Evolutionary conservation across 441 rosid genomes (phyloP).

Genomic region (Arabidopsis hybrid): DNA sequence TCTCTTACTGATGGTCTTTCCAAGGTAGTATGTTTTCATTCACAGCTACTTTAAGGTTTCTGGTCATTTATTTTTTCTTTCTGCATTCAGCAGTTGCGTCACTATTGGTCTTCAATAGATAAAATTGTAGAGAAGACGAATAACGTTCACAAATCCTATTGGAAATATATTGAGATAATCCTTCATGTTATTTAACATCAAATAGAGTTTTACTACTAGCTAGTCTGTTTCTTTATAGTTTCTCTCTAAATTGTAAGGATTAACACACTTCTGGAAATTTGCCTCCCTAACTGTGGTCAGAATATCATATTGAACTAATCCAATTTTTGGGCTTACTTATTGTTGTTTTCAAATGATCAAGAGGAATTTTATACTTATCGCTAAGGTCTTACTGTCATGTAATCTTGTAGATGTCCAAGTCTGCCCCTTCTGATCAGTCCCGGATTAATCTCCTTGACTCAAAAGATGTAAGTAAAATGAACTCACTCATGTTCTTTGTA

Average conservation of each 20-base stretch:
- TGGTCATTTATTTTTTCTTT: not conserved
- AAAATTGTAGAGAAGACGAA: not conserved
- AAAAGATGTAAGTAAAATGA: constrained; percentile 73
- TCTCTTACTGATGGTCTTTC: constrained; percentile 94
- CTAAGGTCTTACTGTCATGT: constrained; percentile 14
- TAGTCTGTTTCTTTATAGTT: constrained; percentile 3
- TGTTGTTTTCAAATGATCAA: not conserved
- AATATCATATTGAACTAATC: constrained; percentile 1
- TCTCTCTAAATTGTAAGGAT: not conserved
- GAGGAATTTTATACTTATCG: not conserved
- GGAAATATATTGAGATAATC: constrained; percentile 5
- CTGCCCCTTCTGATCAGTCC: constrained; percentile 93
- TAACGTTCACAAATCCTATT: not conserved
- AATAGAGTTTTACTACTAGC: not conserved
- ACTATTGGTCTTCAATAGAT: not conserved
- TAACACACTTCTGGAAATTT: not conserved
- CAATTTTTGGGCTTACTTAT: not conserved
- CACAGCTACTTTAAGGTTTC: constrained; percentile 8
- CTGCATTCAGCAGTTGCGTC: not conserved
- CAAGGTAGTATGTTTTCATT: constrained; percentile 56
- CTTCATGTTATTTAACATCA: not conserved
- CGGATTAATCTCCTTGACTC: constrained; percentile 96
- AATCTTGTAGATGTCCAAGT: constrained; percentile 89
- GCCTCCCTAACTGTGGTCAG: not conserved
- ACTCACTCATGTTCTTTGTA: constrained; percentile 22